Evolutionary conservation across 2,329 filamentous ascomycete genomes (phyloP).

Genomic region (Zymoseptoria tritici): DNA sequence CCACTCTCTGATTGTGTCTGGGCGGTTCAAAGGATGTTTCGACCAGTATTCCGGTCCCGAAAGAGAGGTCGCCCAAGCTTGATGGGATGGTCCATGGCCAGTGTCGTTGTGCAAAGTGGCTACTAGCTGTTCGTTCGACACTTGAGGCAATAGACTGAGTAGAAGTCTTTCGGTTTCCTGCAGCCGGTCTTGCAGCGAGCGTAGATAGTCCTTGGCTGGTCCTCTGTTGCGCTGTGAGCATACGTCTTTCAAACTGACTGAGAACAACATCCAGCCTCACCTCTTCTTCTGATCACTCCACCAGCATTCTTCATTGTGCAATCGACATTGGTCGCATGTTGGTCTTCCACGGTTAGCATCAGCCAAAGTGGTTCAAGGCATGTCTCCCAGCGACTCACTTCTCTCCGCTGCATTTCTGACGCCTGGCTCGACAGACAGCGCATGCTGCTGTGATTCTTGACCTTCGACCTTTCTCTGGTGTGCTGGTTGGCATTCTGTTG

Average conservation of each 20-base stretch:
- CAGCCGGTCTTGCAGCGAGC: slow-evolving; percentile 18
- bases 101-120: slow-evolving; percentile 7
- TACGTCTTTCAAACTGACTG: no score
- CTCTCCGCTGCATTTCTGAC: slow-evolving; percentile 18
- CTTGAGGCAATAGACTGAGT: slow-evolving; percentile 8
- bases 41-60: slow-evolving; percentile 19
- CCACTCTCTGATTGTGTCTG: slow-evolving; percentile 15
- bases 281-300: slow-evolving; percentile 21
- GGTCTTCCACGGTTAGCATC: slow-evolving; percentile 5
- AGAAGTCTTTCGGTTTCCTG: slow-evolving; percentile 17
- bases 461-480: slow-evolving; percentile 13
- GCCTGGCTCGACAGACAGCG: slow-evolving; percentile 17
- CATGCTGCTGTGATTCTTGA: slow-evolving; percentile 19
- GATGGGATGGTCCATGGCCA: slow-evolving; percentile 11
- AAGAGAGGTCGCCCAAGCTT: slow-evolving; percentile 14
- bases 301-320: slow-evolving; percentile 20
- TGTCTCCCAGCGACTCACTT: slow-evolving; percentile 4
- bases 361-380: neutral
- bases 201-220: slow-evolving; percentile 18
- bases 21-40: slow-evolving; percentile 9
- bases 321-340: slow-evolving; percentile 16
- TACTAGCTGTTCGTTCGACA: slow-evolving; percentile 8
- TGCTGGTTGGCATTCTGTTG: slow-evolving; percentile 9
- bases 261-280: neutral
- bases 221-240: slow-evolving; percentile 8